Conservation (phyloP, 768 basidiomycete genomes). For the Daedaleopsis nitida region DNA sequence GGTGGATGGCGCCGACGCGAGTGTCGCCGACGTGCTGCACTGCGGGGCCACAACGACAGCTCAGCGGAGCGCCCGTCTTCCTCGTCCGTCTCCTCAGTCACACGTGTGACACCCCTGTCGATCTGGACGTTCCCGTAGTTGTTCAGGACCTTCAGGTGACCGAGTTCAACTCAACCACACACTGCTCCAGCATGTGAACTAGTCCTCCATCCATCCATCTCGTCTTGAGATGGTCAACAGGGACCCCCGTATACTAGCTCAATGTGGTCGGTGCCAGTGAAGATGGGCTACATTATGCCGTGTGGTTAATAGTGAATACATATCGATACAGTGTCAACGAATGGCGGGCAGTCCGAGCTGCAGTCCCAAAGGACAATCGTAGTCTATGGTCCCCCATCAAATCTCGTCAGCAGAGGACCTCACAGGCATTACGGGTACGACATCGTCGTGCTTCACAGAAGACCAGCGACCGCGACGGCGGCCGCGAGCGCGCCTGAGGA, state of each 20-base stretch:
- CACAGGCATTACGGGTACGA: not conserved
- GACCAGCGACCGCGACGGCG: not conserved
- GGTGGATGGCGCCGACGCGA: conserved; percentile 6
- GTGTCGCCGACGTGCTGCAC: conserved; percentile 3
- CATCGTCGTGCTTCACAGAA: not conserved
- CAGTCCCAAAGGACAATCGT: conserved; percentile 11
- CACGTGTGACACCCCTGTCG: no score
- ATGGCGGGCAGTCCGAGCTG: conserved; percentile 11
- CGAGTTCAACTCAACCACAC: no score
- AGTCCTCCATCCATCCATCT: no score
- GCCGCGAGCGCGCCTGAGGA: not conserved
- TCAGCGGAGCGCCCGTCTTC: not conserved
- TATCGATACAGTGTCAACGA: conserved; percentile 1
- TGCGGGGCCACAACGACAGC: not conserved
- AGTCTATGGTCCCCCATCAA: not conserved
- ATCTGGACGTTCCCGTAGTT: no score
- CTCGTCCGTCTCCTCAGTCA: not conserved
- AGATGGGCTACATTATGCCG: no score
- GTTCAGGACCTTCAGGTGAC: no score
- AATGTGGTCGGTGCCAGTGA: no score
- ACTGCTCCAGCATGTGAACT: no score
- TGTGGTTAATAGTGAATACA: not conserved
- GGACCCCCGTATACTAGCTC: no score
- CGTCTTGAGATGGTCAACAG: no score
- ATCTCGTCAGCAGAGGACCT: no score